Percentiles rank a stretch among this genome's conserved stretches.
These are phyloP conservation scores for Omphalea diandra DNA, from an alignment of 441 rosid genomes.

Conservation along the genomic window DNA sequence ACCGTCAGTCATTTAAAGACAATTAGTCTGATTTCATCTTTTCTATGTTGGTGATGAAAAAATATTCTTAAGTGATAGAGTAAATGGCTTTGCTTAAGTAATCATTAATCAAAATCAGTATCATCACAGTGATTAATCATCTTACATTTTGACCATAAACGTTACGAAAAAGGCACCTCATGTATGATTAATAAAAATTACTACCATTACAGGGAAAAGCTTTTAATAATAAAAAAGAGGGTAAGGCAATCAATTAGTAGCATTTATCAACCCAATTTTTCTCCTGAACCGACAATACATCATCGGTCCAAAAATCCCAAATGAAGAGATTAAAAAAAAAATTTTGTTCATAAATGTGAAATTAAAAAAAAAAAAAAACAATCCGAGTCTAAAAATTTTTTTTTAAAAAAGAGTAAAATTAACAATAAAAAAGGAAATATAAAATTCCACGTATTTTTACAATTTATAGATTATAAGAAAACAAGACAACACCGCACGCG, in stretches of 20 bases:
- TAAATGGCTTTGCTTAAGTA: background rate
- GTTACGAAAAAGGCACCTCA: background rate
- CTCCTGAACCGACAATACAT: constrained; percentile 1
- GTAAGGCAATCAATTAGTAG: no score
- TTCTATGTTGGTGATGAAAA: no score
- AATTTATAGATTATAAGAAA: constrained; percentile 82
- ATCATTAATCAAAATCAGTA: background rate
- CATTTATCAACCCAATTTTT: constrained; percentile 43
- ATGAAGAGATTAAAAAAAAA: constrained; percentile 22
- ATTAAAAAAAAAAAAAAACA: no score
- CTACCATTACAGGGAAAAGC: no score
- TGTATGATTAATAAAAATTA: background rate
- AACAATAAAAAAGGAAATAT: constrained; percentile 1
- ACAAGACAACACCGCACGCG: constrained; percentile 87
- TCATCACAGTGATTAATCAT: background rate
- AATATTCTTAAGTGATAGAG: no score
- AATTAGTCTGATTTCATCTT: no score
- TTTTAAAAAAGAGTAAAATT: no score
- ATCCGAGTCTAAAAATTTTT: no score
- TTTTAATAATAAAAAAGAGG: no score
- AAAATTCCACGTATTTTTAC: constrained; percentile 43
- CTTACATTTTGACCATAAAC: background rate
- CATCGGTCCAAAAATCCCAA: background rate
- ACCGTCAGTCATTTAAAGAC: no score
- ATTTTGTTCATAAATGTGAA: constrained; percentile 48